Evolutionary conservation across 352 stramenopile genomes (phyloP), one percentile per base, ranked within the genome.

Genomic region (Phytophthora macrochlamydospora): DNA sequence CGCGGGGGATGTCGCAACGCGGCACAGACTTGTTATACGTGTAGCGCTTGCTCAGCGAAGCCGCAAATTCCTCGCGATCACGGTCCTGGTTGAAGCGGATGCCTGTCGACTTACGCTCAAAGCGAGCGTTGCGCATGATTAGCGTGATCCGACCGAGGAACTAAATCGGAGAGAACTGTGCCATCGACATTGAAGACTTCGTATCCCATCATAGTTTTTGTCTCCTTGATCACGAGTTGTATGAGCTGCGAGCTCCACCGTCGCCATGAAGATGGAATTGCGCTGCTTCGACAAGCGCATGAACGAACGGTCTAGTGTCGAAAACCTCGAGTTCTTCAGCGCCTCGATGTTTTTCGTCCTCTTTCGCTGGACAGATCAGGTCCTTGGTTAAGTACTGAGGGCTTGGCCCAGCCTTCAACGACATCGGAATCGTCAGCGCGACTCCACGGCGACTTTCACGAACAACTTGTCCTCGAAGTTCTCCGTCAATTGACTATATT

Each of bases 71-170:
- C 8, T 87, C 79, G 31, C 76, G 65, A 51, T 90, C 81, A 11
- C 77, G 78, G 43, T 88, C 73, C 38, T 75, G 67, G 65, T 90
- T 90, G 45, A 90, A 90, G 12, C 72, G 76, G 28, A 88, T 82
- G 7, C 81, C 79, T 2, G 72, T 86, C 7, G 81, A 85, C 44
- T 87, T 87, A 43, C 81, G 76, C 62, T 84, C 72, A 49, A 84
- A 90, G 12, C 57, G 61, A 13, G 81, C 71, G 56, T 81, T 83
- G 13, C 76, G 72, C 48, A 80, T 63, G 31, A 87, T 75, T 18
- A 87, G 48, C 8, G 79, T 86, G 35, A 68, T 76, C 71, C 32
- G 73, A 57, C 33, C 67, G 62, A 55, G 70, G 37, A 51, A 71
- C 64, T 49, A 82, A 43, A 60, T 82, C 74, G 14, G 67, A 37